Evolutionary conservation across 352 stramenopile genomes (phyloP), one percentile per base, ranked within the genome.

Genomic region (Phytophthora uliginosa): DNA sequence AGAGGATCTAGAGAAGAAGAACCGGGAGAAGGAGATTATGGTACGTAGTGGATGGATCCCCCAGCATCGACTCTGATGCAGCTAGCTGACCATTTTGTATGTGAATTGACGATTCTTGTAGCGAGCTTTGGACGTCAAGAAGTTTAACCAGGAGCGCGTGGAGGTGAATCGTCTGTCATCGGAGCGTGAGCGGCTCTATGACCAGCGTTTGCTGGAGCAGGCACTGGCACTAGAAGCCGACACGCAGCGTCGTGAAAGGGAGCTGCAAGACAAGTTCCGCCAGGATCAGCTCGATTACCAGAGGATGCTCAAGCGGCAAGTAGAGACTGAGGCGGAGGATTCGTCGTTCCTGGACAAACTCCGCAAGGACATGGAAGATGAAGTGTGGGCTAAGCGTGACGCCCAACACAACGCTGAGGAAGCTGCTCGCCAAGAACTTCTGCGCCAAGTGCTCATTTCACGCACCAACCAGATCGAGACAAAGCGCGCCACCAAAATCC

Each of bases 231-330:
- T 91, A 58, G 88, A 95, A 61, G 81, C 85, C 6, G 85, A 92
- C 24, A 66, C 82, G 0, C 79, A 91, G 59, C 82, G 78, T 18
- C 77, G 71, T 17, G 88, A 95, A 66, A 67, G 77, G 33, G 86
- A 94, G 40, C 65, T 82, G 12, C 88, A 94, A 33, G 84, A 88
- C 15, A 83, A 82, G 10, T 90, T 92, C 56, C 85, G 84, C 26
- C 82, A 84, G 31, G 88, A 94, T 57, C 85, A 94, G 51, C 77
- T 94, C 15, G 85, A 89, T 61, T 94, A 93, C 66, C 88, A 95
- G 67, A 61, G 58, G 10, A 93, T 93, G 84, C 69, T 95, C 7
- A 80, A 85, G 22, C 77, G 82, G 38, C 88, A 95, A 76, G 93
- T 94, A 84, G 85, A 89, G 42, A 81, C 79, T 12, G 84, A 94